Evolutionary conservation across 352 stramenopile species (phyloP).

Genomic region (Globisporangium megalacanthum): DNA sequence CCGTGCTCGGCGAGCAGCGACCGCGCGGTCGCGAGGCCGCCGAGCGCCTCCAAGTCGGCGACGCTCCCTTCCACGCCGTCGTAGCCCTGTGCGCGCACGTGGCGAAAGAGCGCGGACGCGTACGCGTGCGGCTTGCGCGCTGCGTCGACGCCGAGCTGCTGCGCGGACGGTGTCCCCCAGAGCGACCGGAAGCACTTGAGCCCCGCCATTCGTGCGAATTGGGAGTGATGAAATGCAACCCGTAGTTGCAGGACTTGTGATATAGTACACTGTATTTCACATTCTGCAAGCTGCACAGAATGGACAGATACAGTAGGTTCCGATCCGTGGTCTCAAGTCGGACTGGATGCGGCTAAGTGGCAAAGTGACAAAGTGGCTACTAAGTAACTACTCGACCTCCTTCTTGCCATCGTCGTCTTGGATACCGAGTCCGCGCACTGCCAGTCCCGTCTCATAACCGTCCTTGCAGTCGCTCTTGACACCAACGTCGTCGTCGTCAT

Average conservation of each 20-base stretch:
- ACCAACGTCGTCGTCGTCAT: too few species aligned
- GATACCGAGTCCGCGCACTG: not conserved
- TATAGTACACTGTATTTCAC: not conserved
- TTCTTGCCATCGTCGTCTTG: constrained; percentile 2
- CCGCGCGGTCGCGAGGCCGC: constrained; percentile 28
- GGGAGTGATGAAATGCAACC: not conserved
- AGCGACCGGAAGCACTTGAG: constrained; percentile 53
- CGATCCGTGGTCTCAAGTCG: not conserved
- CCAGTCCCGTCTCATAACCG: not conserved
- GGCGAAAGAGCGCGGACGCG: constrained; percentile 26
- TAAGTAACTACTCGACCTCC: constrained; percentile 4
- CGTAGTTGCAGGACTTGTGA: not conserved
- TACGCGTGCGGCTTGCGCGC: constrained; percentile 17
- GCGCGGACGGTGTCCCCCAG: constrained; percentile 38
- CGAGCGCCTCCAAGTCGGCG: constrained; percentile 46
- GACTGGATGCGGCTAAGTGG: not conserved
- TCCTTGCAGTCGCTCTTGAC: not conserved
- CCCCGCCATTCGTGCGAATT: not conserved
- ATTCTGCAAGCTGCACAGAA: not conserved
- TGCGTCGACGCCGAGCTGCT: constrained; percentile 19
- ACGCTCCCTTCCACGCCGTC: constrained; percentile 70
- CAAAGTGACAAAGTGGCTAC: too few species aligned
- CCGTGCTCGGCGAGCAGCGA: constrained; percentile 40
- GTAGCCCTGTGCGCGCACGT: constrained; percentile 44
- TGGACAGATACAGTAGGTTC: too few species aligned